Evolutionary conservation across 176 grass and related monocot genomes (phyloP).

Genomic region (Aegilops sharonensis): DNA sequence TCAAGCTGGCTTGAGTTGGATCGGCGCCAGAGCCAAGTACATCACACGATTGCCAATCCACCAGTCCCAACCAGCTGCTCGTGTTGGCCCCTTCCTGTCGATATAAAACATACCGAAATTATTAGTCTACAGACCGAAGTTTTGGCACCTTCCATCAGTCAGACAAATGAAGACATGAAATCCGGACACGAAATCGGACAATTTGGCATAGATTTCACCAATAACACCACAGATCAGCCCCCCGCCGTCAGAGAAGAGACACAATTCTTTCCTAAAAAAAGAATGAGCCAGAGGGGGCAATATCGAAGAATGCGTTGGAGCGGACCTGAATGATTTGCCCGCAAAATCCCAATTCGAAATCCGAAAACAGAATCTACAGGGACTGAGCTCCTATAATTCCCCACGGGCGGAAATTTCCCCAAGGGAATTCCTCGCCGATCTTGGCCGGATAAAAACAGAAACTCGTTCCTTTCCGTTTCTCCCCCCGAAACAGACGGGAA

Average conservation of each 20-base stretch:
- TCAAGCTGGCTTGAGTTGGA: conserved; percentile 10
- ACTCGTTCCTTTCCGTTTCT: no score
- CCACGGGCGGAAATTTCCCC: not conserved
- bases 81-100: conserved; percentile 13
- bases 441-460: not conserved
- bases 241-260: not conserved
- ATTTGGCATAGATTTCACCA: not conserved
- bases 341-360: not conserved
- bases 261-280: not conserved
- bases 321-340: not conserved
- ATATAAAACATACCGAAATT: not conserved
- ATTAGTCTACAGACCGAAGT: not conserved
- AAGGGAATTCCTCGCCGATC: conserved; percentile 3
- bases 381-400: not conserved
- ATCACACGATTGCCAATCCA: conserved; percentile 24
- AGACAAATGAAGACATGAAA: not conserved
- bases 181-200: not conserved
- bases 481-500: not conserved
- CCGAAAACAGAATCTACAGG: not conserved
- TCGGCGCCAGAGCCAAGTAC: not conserved
- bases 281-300: not conserved
- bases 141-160: not conserved
- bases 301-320: not conserved
- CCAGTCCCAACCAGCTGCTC: not conserved
- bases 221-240: not conserved